Conservation (phyloP, 257 asterid species). For the Cynanchum wilfordii region DNA sequence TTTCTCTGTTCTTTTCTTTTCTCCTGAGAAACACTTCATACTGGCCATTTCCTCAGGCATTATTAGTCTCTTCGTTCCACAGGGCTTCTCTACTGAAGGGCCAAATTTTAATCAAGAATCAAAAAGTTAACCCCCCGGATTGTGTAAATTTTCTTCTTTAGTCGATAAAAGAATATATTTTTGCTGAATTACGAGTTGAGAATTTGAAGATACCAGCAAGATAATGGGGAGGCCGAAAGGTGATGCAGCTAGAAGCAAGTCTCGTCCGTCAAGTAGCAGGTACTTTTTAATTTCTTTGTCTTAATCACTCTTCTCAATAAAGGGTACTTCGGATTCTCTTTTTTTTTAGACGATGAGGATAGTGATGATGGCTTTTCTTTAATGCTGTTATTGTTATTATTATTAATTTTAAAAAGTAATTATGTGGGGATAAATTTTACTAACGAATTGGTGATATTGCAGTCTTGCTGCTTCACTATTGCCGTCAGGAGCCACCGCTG, state of each 20-base stretch:
- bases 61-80: neutral
- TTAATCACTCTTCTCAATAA: neutral
- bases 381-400: neutral
- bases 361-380: neutral
- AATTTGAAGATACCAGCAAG: neutral
- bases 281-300: conserved; percentile 11
- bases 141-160: neutral
- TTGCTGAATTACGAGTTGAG: neutral
- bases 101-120: neutral
- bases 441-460: conserved; percentile 16
- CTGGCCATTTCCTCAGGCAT: neutral
- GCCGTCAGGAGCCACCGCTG: conserved; percentile 66
- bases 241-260: conserved; percentile 89
- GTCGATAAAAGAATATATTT: neutral
- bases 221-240: conserved; percentile 92
- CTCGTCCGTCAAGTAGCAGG: conserved; percentile 99
- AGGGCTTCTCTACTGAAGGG: neutral
- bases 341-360: neutral
- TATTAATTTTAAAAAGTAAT: neutral
- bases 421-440: neutral
- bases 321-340: no score
- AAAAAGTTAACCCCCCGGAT: neutral
- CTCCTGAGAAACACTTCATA: neutral
- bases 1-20: no score
- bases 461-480: conserved; percentile 89